A percentile compares a stretch with the other conserved stretches of the same genome.
Conservation (phyloP, 2,329 filamentous ascomycete species). For the Penicillium sp. region DNA sequence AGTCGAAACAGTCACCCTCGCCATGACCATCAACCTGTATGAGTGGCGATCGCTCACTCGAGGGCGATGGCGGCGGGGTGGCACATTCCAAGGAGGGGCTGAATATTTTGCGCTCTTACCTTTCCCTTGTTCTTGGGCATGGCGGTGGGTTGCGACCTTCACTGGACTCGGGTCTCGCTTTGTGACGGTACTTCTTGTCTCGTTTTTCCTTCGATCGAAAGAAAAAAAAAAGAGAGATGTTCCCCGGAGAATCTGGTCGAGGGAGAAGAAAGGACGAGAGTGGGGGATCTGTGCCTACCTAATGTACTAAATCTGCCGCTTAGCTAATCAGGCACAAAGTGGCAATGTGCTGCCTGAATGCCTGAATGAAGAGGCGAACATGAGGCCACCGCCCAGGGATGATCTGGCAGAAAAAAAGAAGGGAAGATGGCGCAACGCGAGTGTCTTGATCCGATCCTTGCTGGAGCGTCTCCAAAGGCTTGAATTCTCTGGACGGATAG, state of each 20-base stretch:
- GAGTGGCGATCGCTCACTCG: background rate
- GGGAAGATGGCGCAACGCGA: no score
- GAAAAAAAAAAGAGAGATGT: constrained; percentile 15
- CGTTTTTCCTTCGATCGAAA: constrained; percentile 16
- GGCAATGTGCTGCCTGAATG: constrained; percentile 10
- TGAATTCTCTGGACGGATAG: no score
- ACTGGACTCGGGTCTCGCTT: constrained; percentile 22
- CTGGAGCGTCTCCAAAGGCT: no score
- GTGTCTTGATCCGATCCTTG: no score
- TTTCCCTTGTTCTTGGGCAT: constrained; percentile 99
- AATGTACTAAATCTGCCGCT: constrained; percentile 24
- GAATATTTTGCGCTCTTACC: constrained; percentile 54
- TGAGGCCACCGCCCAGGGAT: background rate
- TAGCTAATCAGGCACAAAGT: constrained; percentile 28
- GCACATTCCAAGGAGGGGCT: constrained; percentile 27
- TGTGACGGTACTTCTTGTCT: constrained; percentile 8
- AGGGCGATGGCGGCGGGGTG: constrained; percentile 18
- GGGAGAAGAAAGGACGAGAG: constrained; percentile 16
- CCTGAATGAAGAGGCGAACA: constrained; percentile 7
- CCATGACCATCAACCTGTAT: constrained; percentile 1
- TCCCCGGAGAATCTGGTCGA: constrained; percentile 16
- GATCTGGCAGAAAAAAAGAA: constrained; percentile 10
- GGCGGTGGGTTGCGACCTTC: constrained; percentile 41
- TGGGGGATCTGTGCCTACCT: constrained; percentile 19
- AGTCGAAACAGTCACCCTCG: constrained; percentile 2